These are phyloP conservation scores for Elsinoe ampelina DNA, from an alignment of 2,329 filamentous ascomycete genomes.

Conservation along the genomic window DNA sequence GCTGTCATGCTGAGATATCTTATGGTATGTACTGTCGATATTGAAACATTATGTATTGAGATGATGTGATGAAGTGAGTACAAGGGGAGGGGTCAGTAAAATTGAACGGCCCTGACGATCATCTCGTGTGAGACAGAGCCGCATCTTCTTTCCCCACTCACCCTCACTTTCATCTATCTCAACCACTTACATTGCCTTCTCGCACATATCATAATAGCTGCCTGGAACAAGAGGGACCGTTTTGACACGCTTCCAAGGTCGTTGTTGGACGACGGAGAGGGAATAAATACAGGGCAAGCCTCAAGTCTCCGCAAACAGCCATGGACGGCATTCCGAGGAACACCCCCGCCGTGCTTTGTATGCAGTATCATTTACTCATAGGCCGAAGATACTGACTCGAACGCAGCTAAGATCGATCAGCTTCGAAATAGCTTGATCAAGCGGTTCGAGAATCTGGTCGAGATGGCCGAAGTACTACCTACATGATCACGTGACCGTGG, in stretches of 20 bases:
- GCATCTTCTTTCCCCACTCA: not conserved
- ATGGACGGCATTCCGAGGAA: constrained; percentile 37
- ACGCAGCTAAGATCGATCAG: constrained; percentile 31
- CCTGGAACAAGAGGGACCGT: too few relatives aligned
- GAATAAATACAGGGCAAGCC: not conserved
- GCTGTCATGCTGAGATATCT: constrained; percentile 30
- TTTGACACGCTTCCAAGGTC: too few relatives aligned
- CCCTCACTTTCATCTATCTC: not conserved
- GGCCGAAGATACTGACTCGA: not conserved
- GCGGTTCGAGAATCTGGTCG: constrained; percentile 48
- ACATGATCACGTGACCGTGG: not conserved
- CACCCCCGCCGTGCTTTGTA: constrained; percentile 33
- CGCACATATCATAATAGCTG: not conserved
- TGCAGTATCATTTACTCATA: not conserved
- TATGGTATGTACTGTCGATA: not conserved
- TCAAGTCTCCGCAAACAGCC: not conserved
- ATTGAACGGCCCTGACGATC: constrained; percentile 11
- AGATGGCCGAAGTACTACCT: constrained; percentile 40
- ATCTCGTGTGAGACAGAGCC: constrained; percentile 9
- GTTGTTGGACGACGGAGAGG: not conserved
- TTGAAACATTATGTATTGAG: not conserved
- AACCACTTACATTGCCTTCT: not conserved
- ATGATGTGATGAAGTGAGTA: not conserved
- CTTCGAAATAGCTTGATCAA: constrained; percentile 36
- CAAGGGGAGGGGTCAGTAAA: constrained; percentile 6